A percentile compares a stretch with the other conserved stretches of the same genome.
phyloP scores from a whole-genome alignment of 768 basidiomycete genomes.

The Suillus fuscotomentosus region DNA sequence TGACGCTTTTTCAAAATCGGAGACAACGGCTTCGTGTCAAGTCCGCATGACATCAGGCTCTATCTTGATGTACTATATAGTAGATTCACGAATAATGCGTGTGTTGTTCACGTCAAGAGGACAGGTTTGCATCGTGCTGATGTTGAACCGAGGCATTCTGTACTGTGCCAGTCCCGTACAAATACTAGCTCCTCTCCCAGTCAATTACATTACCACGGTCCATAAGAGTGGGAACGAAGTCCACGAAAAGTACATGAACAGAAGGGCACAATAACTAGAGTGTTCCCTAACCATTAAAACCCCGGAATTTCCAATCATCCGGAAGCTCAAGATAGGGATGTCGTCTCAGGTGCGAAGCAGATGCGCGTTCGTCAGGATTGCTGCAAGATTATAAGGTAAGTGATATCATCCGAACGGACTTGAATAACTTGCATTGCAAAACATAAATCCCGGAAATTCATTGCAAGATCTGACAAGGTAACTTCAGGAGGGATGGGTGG shows the following conservation, averaged over 20 bases:
- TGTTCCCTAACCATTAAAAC: conserved; percentile 28
- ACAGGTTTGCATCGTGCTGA: not conserved
- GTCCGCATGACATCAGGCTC: not conserved
- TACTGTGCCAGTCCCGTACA: not conserved
- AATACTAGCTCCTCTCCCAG: not conserved
- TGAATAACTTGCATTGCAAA: conserved; percentile 75
- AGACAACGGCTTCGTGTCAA: too few relatives aligned
- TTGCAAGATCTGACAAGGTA: conserved; percentile 68
- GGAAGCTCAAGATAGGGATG: conserved; percentile 79
- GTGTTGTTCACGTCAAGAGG: not conserved
- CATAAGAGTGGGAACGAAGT: not conserved
- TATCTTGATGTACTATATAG: not conserved
- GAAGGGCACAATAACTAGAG: not conserved
- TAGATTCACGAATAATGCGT: not conserved
- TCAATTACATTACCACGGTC: not conserved
- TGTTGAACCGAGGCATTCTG: not conserved
- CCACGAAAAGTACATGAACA: not conserved
- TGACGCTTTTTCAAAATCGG: too few relatives aligned
- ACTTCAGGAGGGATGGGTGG: conserved; percentile 93
- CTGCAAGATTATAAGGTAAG: conserved; percentile 34
- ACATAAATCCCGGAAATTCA: conserved; percentile 85
- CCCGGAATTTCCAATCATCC: conserved; percentile 72
- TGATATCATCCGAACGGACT: not conserved
- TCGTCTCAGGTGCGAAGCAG: conserved; percentile 70
- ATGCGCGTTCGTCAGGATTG: conserved; percentile 82